These are phyloP conservation scores for Dendrobium catenatum DNA, from an alignment of 106 monocot genomes.

Conservation along the genomic window DNA sequence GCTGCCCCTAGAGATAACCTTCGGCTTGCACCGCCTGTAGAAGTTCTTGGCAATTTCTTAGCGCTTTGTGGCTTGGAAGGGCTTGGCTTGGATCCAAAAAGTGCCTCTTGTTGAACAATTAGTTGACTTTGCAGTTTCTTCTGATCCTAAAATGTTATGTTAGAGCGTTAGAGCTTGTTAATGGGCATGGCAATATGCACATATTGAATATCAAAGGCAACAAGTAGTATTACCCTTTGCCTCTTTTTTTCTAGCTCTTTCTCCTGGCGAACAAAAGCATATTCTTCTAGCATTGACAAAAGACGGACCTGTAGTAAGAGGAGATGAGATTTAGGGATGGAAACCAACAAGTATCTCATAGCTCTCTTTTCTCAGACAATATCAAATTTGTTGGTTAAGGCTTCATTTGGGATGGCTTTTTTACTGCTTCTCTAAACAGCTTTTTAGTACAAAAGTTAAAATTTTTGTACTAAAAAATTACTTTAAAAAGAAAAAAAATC, in stretches of 20 bases:
- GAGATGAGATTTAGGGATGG: not conserved
- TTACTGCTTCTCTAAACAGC: no score
- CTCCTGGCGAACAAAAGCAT: constrained; percentile 46
- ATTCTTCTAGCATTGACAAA: constrained; percentile 66
- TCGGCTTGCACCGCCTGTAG: constrained; percentile 36
- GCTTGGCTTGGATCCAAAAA: constrained; percentile 69
- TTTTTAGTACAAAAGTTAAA: no score
- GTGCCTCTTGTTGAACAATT: constrained; percentile 63
- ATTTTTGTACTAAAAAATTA: no score
- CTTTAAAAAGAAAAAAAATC: no score
- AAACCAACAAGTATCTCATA: not conserved
- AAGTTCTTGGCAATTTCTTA: constrained; percentile 49
- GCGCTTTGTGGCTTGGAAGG: constrained; percentile 50
- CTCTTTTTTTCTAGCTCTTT: constrained; percentile 54
- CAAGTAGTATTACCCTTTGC: constrained; percentile 27
- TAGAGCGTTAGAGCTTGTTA: not conserved
- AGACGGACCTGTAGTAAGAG: constrained; percentile 31
- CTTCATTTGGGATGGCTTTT: no score
- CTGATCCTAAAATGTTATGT: constrained; percentile 44
- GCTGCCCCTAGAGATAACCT: constrained; percentile 42
- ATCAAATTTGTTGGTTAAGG: not conserved
- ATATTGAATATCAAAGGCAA: not conserved
- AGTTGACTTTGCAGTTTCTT: constrained; percentile 65
- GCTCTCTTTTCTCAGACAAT: not conserved
- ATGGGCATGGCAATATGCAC: not conserved